These are phyloP conservation scores for Penicillium arizonense DNA, from an alignment of 495 filamentous ascomycete species.

Conservation along the genomic window DNA sequence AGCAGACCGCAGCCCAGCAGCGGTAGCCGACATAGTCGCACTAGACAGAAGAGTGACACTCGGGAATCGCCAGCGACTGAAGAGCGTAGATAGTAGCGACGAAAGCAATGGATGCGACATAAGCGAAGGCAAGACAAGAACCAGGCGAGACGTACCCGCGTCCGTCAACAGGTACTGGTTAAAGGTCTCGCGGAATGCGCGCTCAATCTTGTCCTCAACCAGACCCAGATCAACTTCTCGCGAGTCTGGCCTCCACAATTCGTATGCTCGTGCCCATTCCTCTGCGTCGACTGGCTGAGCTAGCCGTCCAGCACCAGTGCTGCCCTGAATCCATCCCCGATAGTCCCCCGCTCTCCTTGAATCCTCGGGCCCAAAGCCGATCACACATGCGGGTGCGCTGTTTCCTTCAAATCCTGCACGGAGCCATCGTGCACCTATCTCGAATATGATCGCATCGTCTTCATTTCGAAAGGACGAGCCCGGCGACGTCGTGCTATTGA, in stretches of 20 bases:
- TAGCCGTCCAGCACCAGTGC: slow-evolving; percentile 14
- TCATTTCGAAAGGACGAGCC: slow-evolving; percentile 70
- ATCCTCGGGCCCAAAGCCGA: slow-evolving; percentile 70
- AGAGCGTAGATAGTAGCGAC: slow-evolving; percentile 69
- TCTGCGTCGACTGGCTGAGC: slow-evolving; percentile 44
- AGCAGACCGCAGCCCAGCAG: slow-evolving; percentile 76
- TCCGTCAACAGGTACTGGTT: slow-evolving; percentile 77
- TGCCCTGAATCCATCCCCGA: slow-evolving; percentile 57
- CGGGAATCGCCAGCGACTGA: slow-evolving; percentile 75
- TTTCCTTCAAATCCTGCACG: slow-evolving; percentile 86
- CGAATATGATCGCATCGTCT: slow-evolving; percentile 80
- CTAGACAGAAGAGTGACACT: slow-evolving; percentile 78
- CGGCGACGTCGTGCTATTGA: slow-evolving; percentile 68
- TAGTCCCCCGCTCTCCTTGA: slow-evolving; percentile 83
- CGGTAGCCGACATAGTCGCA: slow-evolving; percentile 67
- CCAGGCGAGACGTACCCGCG: slow-evolving; percentile 69
- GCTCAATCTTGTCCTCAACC: slow-evolving; percentile 85
- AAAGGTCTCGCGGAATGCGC: slow-evolving; percentile 79
- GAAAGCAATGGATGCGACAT: slow-evolving; percentile 79
- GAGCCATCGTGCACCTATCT: slow-evolving; percentile 76
- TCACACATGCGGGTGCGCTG: slow-evolving; percentile 64
- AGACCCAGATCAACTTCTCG: slow-evolving; percentile 70
- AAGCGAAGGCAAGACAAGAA: slow-evolving; percentile 73
- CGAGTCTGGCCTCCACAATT: slow-evolving; percentile 80
- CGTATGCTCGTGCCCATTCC: slow-evolving; percentile 68